These are phyloP conservation scores for Maudiozyma saulgeensis DNA, from an alignment of 805 yeast species.

Conservation along the genomic window DNA sequence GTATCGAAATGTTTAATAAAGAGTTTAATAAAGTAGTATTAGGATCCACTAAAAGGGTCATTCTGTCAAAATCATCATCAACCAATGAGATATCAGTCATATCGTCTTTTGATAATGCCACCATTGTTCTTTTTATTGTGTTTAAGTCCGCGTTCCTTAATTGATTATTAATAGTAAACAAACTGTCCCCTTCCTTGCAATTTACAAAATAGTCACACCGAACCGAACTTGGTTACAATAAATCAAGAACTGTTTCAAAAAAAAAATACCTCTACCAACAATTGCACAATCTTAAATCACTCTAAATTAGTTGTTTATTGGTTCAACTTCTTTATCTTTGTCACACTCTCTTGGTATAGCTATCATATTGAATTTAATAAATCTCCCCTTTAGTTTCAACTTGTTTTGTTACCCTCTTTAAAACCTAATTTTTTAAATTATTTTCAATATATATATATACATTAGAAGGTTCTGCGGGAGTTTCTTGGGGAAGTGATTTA, in stretches of 20 bases:
- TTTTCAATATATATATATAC: not conserved
- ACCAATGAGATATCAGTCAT: not conserved
- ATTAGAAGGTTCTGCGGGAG: no score
- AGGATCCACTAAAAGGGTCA: not conserved
- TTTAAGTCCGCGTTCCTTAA: not conserved
- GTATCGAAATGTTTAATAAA: constrained; percentile 4
- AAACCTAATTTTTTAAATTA: not conserved
- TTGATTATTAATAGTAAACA: no score
- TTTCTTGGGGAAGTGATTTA: no score
- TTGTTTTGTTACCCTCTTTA: not conserved
- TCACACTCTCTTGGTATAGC: no score
- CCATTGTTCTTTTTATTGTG: not conserved
- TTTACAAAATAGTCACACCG: no score
- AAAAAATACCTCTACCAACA: no score
- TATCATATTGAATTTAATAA: no score
- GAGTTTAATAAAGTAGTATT: not conserved
- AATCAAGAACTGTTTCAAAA: no score
- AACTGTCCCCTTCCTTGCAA: not conserved
- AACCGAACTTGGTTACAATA: no score
- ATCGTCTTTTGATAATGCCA: not conserved
- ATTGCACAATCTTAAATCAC: no score
- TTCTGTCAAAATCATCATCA: constrained; percentile 5
- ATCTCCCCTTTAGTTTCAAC: not conserved
- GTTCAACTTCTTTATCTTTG: no score
- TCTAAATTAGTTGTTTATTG: no score